A percentile compares a stretch with the other conserved stretches of the same genome.
Conservation (phyloP, 768 basidiomycete genomes). For the Mycena amicta region DNA sequence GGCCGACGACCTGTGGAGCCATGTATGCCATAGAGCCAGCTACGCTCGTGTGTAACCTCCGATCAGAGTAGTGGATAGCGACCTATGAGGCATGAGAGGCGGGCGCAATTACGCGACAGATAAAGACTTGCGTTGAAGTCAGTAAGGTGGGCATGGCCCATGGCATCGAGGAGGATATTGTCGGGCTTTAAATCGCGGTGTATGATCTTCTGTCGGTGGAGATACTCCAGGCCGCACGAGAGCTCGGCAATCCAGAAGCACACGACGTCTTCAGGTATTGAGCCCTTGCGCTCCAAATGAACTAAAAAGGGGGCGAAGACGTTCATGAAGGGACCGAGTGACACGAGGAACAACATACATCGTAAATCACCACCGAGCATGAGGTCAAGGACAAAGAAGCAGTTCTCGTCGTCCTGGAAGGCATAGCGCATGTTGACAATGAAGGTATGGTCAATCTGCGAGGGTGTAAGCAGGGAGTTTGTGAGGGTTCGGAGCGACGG, state of each 20-base stretch:
- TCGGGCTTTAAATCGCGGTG: constrained; percentile 92
- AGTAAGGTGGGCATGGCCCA: constrained; percentile 94
- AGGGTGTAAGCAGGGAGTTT: neutral
- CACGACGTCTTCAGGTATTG: constrained; percentile 71
- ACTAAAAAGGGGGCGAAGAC: constrained; percentile 47
- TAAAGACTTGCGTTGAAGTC: constrained; percentile 77
- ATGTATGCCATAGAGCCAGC: constrained; percentile 99
- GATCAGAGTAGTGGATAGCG: constrained; percentile 94
- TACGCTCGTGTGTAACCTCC: constrained; percentile 85
- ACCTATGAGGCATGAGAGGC: constrained; percentile 33
- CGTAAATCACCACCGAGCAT: constrained; percentile 96
- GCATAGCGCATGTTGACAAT: constrained; percentile 91
- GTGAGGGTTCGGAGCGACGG: constrained; percentile 19
- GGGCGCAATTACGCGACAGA: neutral
- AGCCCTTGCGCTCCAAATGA: constrained; percentile 75
- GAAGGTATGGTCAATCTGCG: constrained; percentile 85
- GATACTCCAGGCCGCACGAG: constrained; percentile 79
- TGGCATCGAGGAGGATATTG: constrained; percentile 92
- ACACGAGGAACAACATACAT: constrained; percentile 54
- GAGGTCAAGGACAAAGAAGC: constrained; percentile 96
- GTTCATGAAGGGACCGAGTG: neutral
- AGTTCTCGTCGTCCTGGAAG: constrained; percentile 96
- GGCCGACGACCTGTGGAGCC: constrained; percentile 94
- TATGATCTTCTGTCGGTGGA: constrained; percentile 90
- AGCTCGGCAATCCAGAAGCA: constrained; percentile 92